phyloP scores from a whole-genome alignment of 2,329 filamentous ascomycete genomes.

The Sclerotinia spermophila region DNA sequence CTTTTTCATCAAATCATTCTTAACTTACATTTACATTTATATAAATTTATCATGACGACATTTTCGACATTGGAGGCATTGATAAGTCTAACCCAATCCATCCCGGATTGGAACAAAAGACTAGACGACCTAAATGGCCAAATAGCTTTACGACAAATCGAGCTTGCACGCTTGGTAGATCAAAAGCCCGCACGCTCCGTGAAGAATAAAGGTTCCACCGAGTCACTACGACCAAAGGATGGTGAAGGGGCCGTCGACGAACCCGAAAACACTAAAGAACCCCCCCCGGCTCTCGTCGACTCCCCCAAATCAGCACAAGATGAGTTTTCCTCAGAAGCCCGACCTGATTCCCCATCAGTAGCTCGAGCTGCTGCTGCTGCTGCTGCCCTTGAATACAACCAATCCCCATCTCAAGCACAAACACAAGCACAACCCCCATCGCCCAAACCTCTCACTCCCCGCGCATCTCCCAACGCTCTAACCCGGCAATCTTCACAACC shows the following conservation, averaged over 20 bases:
- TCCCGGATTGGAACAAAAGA: constrained; percentile 57
- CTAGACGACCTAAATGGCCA: constrained; percentile 59
- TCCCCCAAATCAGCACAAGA: constrained; percentile 24
- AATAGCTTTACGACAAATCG: constrained; percentile 58
- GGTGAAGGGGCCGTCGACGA: constrained; percentile 25
- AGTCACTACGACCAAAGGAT: constrained; percentile 37
- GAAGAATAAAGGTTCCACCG: constrained; percentile 37
- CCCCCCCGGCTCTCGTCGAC: constrained; percentile 21
- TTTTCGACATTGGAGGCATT: constrained; percentile 50
- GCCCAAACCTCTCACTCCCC: background rate
- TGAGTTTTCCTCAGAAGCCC: constrained; percentile 3
- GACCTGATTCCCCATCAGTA: constrained; percentile 25
- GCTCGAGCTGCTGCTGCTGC: constrained; percentile 23
- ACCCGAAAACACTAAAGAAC: constrained; percentile 22
- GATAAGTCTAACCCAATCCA: constrained; percentile 50
- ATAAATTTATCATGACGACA: constrained; percentile 20
- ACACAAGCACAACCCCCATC: constrained; percentile 14
- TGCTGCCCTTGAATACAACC: constrained; percentile 19
- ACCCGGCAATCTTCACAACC: constrained; percentile 28
- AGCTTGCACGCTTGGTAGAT: constrained; percentile 50
- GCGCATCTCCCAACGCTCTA: constrained; percentile 22
- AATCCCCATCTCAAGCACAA: constrained; percentile 17
- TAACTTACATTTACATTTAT: background rate
- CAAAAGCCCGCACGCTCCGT: constrained; percentile 38
- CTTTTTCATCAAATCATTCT: background rate